phyloP scores from a whole-genome alignment of 495 filamentous ascomycete species.

The Annulohypoxylon bovei region DNA sequence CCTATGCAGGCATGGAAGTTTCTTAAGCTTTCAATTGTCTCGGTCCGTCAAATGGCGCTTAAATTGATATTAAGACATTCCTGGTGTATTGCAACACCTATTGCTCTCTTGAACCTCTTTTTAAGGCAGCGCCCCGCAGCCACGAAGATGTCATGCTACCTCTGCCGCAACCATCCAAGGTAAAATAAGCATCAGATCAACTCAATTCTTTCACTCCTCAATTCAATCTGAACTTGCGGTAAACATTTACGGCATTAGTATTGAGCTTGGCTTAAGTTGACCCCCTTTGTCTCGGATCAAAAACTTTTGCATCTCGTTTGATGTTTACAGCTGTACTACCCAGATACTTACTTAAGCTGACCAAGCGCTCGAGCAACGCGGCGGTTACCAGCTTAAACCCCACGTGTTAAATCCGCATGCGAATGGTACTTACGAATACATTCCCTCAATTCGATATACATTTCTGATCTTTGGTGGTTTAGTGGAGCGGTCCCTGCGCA shows the following conservation, averaged over 20 bases:
- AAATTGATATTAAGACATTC: slow-evolving; percentile 15
- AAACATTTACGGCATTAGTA: neutral
- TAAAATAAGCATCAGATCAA: slow-evolving; percentile 20
- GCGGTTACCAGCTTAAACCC: slow-evolving; percentile 4
- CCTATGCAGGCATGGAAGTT: slow-evolving; percentile 16
- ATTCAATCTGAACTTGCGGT: slow-evolving; percentile 17
- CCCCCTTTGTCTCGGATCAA: slow-evolving; percentile 4
- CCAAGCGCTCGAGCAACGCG: neutral
- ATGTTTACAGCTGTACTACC: no score
- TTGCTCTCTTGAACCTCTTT: neutral
- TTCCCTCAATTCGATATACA: neutral
- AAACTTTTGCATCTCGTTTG: neutral
- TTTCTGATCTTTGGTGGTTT: neutral
- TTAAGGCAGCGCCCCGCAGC: slow-evolving; percentile 2
- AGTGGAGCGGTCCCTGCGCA: slow-evolving; percentile 1
- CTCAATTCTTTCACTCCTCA: neutral
- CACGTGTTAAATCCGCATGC: slow-evolving; percentile 25
- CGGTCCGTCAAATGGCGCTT: slow-evolving; percentile 22
- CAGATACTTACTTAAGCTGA: slow-evolving; percentile 1
- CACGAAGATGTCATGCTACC: slow-evolving; percentile 4
- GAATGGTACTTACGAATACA: neutral
- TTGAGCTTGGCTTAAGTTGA: neutral
- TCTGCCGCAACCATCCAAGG: neutral
- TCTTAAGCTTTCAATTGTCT: neutral
- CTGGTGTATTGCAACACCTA: neutral